Base-by-base conservation (phyloP, 2,329 filamentous ascomycete genomes). In the Xenoacremonium recifei region DNA sequence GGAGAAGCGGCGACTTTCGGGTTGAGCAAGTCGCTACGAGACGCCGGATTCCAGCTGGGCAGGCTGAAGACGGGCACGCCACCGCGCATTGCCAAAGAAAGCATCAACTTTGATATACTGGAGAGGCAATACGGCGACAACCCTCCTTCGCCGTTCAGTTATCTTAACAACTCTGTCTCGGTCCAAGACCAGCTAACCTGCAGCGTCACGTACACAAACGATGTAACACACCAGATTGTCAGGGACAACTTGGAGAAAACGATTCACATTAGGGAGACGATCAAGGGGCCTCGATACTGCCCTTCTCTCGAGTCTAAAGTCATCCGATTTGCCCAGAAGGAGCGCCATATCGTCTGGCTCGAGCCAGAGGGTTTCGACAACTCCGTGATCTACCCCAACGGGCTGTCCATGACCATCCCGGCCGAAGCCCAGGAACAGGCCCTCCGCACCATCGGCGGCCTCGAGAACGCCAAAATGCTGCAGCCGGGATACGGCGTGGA, bases 401-500 rank as follows among this genome's bases (percentile, higher is more conserved):
- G 93, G 1, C 84, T 99, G 29, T 96, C 90, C 20, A 97, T 97
- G 89, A 99, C 93, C 0, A 84, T 99, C 3, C 93, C 93, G 0
- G 84, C 83, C 1, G 89, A 92, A 42, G 89, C 87, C 0, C 93
- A 99, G 63, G 84, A 88, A 55, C 79, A 84, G 38, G 82, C 95
- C 60, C 73, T 99, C n/a, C 85, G 83, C 42, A 95, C 89, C 0
- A 86, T 99, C 40, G 77, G 71, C n/a, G 93, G 93, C 0, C 76
- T 99, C 2, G 92, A 97, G 60, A 82, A 91, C 45, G 90, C 90
- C 4, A 82, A 75, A 19, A 96, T 99, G 91, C 78, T 95, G 6
- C 92, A 97, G 59, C 86, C 92, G 2, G 93, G 92, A 7, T 99
- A 99, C 59, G 93, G 93, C 6, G 93, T 99, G 2, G 93, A 99